These are phyloP conservation scores for Rossbeevera mucosa DNA, from an alignment of 768 basidiomycete genomes.

Conservation along the genomic window DNA sequence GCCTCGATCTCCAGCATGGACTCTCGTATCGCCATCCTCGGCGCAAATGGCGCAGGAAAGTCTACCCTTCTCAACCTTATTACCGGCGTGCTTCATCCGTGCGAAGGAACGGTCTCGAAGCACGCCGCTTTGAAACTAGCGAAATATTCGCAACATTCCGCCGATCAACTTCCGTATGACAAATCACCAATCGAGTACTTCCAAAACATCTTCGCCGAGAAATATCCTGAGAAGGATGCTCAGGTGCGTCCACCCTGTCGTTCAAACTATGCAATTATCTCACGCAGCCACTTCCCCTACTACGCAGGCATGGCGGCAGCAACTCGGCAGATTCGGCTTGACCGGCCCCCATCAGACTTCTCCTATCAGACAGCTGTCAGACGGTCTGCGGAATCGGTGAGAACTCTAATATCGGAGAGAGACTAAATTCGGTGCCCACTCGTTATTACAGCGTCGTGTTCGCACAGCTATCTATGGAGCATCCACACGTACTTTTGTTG, in stretches of 20 bases:
- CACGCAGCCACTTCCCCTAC: constrained; percentile 4
- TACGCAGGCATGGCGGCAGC: constrained; percentile 82
- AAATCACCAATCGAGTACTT: constrained; percentile 91
- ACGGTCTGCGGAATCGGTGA: constrained; percentile 92
- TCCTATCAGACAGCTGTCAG: constrained; percentile 91
- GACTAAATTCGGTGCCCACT: constrained; percentile 11
- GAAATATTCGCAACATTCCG: constrained; percentile 98
- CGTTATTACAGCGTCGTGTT: constrained; percentile 73
- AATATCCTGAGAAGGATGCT: constrained; percentile 91
- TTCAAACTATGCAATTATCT: constrained; percentile 7
- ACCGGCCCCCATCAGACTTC: constrained; percentile 90
- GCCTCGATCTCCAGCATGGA: constrained; percentile 61
- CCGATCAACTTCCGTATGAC: constrained; percentile 96
- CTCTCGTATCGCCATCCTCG: constrained; percentile 91
- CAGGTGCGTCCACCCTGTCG: constrained; percentile 38
- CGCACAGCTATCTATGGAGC: constrained; percentile 94
- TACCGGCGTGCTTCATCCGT: constrained; percentile 74
- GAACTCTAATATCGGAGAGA: constrained; percentile 18
- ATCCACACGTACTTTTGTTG: constrained; percentile 89
- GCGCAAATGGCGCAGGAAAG: constrained; percentile 94
- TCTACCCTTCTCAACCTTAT: constrained; percentile 90
- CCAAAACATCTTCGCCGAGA: constrained; percentile 69
- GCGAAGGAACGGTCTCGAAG: constrained; percentile 82
- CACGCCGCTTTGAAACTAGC: constrained; percentile 90
- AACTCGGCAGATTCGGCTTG: constrained; percentile 94